Conservation (phyloP, 345 rosid genomes). For the Barbarea vulgaris region DNA sequence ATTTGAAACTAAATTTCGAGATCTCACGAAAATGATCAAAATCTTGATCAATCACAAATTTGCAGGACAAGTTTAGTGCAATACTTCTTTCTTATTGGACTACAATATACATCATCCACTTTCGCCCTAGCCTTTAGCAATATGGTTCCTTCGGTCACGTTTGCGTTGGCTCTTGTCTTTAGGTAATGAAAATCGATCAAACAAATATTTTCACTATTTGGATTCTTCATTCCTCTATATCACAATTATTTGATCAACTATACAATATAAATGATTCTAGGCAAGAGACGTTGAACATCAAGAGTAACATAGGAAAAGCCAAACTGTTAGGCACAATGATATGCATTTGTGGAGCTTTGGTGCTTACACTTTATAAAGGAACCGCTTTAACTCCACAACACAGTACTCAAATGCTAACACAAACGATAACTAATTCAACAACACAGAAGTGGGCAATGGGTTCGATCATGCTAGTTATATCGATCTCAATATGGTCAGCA, state of each 20-base stretch:
- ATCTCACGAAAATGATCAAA: background rate
- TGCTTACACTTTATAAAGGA: conserved; percentile 60
- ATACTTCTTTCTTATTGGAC: conserved; percentile 59
- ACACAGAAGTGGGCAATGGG: conserved; percentile 55
- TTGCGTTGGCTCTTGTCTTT: conserved; percentile 53
- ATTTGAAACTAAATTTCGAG: background rate
- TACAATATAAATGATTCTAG: conserved; percentile 28
- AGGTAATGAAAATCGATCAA: conserved; percentile 40
- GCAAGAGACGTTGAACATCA: conserved; percentile 54
- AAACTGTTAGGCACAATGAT: conserved; percentile 57
- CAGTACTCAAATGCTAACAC: conserved; percentile 12
- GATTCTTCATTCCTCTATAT: background rate
- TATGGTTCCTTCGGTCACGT: conserved; percentile 64
- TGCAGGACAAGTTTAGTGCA: conserved; percentile 53
- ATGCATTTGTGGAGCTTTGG: conserved; percentile 59
- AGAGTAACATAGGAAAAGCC: conserved; percentile 53
- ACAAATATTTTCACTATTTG: background rate
- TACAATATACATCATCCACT: conserved; percentile 61
- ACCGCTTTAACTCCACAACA: conserved; percentile 38
- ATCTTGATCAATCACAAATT: conserved; percentile 2
- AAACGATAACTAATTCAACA: conserved; percentile 13
- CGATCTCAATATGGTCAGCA: conserved; percentile 55
- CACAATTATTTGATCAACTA: background rate
- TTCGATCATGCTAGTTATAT: conserved; percentile 46
- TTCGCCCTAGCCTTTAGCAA: conserved; percentile 61